A percentile compares a stretch with the other conserved stretches of the same genome.
phyloP scores from a whole-genome alignment of 345 rosid genomes.

The Ailanthus altissimus region DNA sequence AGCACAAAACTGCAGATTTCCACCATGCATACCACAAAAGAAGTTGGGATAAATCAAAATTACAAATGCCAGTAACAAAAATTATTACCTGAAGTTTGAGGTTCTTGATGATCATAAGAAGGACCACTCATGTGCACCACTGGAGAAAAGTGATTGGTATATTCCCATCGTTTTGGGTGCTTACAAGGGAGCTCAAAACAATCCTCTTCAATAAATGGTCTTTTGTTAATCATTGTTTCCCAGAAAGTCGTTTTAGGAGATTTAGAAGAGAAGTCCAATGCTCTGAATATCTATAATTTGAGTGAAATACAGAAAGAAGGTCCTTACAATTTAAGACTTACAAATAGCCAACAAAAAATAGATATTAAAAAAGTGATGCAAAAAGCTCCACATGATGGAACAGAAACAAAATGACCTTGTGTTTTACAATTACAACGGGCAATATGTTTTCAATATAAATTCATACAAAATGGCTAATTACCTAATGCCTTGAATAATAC shows the following conservation, averaged over 20 bases:
- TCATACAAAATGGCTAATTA: not conserved
- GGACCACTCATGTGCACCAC: slow-evolving; percentile 23
- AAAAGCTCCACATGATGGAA: not conserved
- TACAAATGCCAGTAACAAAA: not conserved
- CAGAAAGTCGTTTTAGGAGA: slow-evolving; percentile 23
- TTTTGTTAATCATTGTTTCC: slow-evolving; percentile 52
- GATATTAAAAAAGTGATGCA: not conserved
- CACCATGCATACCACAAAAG: not conserved
- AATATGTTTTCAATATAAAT: not conserved
- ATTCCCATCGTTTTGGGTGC: slow-evolving; percentile 45
- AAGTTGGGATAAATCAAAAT: not conserved
- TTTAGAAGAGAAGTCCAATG: not conserved
- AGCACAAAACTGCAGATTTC: not conserved
- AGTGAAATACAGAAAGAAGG: not conserved
- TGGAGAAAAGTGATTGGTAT: slow-evolving; percentile 24
- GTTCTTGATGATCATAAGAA: slow-evolving; percentile 12
- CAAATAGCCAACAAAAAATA: not conserved
- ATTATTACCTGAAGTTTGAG: slow-evolving; percentile 41
- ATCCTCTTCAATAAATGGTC: slow-evolving; percentile 48
- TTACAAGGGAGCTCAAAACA: slow-evolving; percentile 42
- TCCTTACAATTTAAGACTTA: not conserved
- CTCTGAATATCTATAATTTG: not conserved
- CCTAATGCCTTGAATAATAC: not conserved
- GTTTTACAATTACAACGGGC: not conserved
- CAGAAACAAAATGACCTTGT: not conserved